phyloP scores from a whole-genome alignment of 305 asterid species.

The Stenogyne calaminthoides region DNA sequence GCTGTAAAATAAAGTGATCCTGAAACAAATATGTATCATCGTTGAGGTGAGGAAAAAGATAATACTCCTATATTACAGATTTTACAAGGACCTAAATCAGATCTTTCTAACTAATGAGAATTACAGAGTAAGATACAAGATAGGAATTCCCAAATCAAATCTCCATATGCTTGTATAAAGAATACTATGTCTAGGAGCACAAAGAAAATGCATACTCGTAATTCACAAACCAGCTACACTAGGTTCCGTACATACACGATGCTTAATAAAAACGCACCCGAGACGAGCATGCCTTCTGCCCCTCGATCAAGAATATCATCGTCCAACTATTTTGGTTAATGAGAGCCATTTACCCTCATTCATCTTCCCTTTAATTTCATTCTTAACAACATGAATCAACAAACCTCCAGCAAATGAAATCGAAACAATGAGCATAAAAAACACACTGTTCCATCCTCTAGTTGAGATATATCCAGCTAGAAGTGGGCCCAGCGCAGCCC shows the following conservation, averaged over 20 bases:
- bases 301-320: slow-evolving; percentile 12
- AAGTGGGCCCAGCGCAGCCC: slow-evolving; percentile 95
- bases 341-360: slow-evolving; percentile 82
- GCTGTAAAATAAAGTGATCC: no score
- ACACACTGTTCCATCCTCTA: slow-evolving; percentile 92
- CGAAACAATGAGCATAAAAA: slow-evolving; percentile 74
- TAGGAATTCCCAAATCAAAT: slow-evolving; percentile 19
- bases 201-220: neutral
- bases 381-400: slow-evolving; percentile 62
- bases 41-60: no score
- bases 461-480: slow-evolving; percentile 91
- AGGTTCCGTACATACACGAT: slow-evolving; percentile 21
- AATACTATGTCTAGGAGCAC: slow-evolving; percentile 5
- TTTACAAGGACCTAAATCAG: slow-evolving; percentile 13
- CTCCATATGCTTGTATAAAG: slow-evolving; percentile 17
- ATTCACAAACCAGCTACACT: slow-evolving; percentile 12
- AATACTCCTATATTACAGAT: neutral
- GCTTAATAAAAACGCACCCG: slow-evolving; percentile 28
- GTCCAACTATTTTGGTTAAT: slow-evolving; percentile 35
- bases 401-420: slow-evolving; percentile 53
- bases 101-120: slow-evolving; percentile 6
- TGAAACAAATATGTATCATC: no score
- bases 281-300: neutral
- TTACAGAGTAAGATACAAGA: slow-evolving; percentile 10
- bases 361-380: slow-evolving; percentile 62